These are phyloP conservation scores for Chlamydomonas sphaeroides DNA, from an alignment of 139 green algal genomes.

Conservation along the genomic window DNA sequence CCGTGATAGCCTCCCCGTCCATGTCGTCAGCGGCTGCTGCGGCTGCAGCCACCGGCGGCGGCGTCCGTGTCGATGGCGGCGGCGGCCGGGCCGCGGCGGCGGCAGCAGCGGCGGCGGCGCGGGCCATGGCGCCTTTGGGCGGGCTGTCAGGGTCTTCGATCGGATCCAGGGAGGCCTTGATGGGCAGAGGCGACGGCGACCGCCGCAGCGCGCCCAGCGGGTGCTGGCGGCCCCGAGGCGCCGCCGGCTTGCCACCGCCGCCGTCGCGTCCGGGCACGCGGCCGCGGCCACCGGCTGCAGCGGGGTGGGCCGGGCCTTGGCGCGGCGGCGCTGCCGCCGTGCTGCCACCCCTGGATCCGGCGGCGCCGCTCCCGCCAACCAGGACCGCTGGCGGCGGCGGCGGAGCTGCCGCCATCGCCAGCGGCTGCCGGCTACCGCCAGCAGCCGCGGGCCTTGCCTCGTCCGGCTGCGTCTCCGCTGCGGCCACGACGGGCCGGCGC, in stretches of 20 bases:
- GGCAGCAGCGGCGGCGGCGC: background rate
- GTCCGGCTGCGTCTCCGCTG: no score
- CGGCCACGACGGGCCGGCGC: no score
- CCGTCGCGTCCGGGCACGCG: no score
- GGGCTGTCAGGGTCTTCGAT: constrained; percentile 37
- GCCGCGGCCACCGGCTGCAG: no score
- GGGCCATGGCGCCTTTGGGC: background rate
- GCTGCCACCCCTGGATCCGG: background rate
- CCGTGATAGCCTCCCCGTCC: constrained; percentile 24
- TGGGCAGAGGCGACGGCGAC: background rate
- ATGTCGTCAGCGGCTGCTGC: background rate
- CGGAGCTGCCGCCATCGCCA: no score
- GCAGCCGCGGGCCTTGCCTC: background rate
- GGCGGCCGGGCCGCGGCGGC: background rate
- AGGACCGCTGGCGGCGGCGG: no score
- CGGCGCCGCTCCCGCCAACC: no score
- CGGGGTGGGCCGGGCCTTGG: no score
- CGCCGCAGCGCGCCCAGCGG: no score
- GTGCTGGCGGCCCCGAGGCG: no score
- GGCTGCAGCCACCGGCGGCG: background rate
- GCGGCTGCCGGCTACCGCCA: no score
- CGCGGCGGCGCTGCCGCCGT: no score
- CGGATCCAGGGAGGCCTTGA: constrained; percentile 17
- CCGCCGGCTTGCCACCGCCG: background rate
- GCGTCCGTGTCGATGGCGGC: background rate